Percentiles rank a stretch among this genome's conserved stretches.
These are phyloP conservation scores for Voacanga thouarsii DNA, from an alignment of 257 asterid species.

Conservation along the genomic window DNA sequence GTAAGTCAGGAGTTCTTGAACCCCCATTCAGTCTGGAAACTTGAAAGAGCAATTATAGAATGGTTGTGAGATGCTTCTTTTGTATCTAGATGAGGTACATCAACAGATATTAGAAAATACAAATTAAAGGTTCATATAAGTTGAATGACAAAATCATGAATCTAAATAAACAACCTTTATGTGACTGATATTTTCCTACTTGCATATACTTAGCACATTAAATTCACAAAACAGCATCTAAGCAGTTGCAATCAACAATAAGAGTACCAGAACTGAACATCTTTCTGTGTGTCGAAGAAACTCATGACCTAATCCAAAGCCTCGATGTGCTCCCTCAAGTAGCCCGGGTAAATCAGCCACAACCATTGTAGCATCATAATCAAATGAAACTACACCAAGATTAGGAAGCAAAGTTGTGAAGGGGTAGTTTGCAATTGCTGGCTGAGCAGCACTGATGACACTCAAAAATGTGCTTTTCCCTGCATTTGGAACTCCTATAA, in stretches of 20 bases:
- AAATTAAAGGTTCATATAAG: not conserved
- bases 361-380: conserved; percentile 74
- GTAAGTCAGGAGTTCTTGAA: not conserved
- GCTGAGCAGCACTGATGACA: conserved; percentile 92
- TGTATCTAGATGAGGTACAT: not conserved
- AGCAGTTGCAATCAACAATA: not conserved
- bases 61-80: not conserved
- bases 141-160: not conserved
- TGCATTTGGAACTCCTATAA: conserved; percentile 94
- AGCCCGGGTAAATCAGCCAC: conserved; percentile 97
- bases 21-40: not conserved
- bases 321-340: conserved; percentile 95
- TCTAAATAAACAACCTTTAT: not conserved
- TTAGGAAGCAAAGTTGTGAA: conserved; percentile 99
- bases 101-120: not conserved
- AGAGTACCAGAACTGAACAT: conserved; percentile 83
- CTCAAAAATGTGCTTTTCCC: conserved; percentile 97
- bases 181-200: not conserved
- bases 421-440: conserved; percentile 87
- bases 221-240: not conserved
- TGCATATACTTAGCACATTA: not conserved
- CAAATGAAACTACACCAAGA: conserved; percentile 93
- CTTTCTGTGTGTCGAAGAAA: conserved; percentile 95
- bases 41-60: not conserved
- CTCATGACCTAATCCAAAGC: conserved; percentile 96